phyloP scores from a whole-genome alignment of 148 eudicot species.

The Polygonum maritimum region DNA sequence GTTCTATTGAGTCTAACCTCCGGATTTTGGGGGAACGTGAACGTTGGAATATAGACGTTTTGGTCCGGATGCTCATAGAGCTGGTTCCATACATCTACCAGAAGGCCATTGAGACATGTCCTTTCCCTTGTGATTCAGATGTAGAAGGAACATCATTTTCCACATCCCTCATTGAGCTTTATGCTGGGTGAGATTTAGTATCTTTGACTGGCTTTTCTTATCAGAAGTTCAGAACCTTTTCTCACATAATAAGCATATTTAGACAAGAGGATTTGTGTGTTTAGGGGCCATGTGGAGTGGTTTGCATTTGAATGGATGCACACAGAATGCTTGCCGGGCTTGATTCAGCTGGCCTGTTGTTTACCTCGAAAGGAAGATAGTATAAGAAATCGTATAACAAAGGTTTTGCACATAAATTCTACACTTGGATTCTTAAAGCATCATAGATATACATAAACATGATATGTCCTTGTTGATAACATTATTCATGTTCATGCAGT shows the following conservation, averaged over 20 bases:
- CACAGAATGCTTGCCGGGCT: slow-evolving; percentile 64
- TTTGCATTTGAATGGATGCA: slow-evolving; percentile 94
- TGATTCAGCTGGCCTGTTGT: slow-evolving; percentile 65
- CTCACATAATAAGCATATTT: not conserved
- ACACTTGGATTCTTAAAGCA: slow-evolving; percentile 10
- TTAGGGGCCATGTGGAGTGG: slow-evolving; percentile 89
- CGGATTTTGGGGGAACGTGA: slow-evolving; percentile 93
- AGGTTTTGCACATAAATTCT: slow-evolving; percentile 30
- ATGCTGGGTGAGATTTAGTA: slow-evolving; percentile 44
- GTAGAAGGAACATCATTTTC: slow-evolving; percentile 40
- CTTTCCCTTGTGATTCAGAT: slow-evolving; percentile 52
- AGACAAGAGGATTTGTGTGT: slow-evolving; percentile 18
- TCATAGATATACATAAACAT: slow-evolving; percentile 1
- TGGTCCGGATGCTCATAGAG: slow-evolving; percentile 64
- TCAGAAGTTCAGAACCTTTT: not conserved
- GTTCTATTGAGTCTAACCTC: slow-evolving; percentile 81
- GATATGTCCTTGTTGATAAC: slow-evolving; percentile 12
- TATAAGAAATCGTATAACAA: slow-evolving; percentile 59
- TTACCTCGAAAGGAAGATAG: slow-evolving; percentile 89
- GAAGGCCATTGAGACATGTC: slow-evolving; percentile 81
- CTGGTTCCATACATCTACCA: slow-evolving; percentile 63
- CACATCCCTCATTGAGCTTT: slow-evolving; percentile 54
- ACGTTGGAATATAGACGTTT: slow-evolving; percentile 89
- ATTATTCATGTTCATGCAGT: slow-evolving; percentile 41
- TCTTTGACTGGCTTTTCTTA: not conserved